Evolutionary conservation across 331 rosid species (phyloP), one percentile per base, ranked within the genome.

Genomic region (Arachis monticola): DNA sequence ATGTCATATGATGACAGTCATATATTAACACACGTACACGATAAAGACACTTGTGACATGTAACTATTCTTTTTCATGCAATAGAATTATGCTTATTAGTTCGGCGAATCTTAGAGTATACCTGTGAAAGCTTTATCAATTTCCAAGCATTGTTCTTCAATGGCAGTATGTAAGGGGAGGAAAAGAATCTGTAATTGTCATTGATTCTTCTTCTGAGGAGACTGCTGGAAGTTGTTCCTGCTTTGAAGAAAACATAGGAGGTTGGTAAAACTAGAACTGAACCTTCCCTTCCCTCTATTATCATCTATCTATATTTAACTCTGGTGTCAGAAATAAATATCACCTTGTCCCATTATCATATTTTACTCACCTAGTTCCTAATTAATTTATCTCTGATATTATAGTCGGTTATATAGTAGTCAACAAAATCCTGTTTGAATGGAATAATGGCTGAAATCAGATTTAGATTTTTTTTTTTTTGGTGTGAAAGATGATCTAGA

Each of bases 121-220:
- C 4, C 40, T 35, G 40, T 35, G 40, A 2, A n/a, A 12, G 27
- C 22, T 53, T 53, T 53, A 4, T 53, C 59, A 53, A 53, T 4
- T 53, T 14, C 59, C 27, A 53, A 13, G 6, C 17, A 53, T 13
- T 53, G 59, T 53, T 13, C n/a, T 13, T 6, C 8, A 53, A 53
- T 53, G 59, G 59, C 59, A 53, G 59, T 53, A 53, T 53, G 9
- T 53, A 53, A 53, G 31, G 59, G 30, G 31, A 53, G 59, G 59
- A 53, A 53, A 27, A 13, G 59, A 53, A 27, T 53, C 8, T 53
- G 7, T 8, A n/a, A 53, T 53, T 53, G 10, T 53, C 59, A 53
- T 53, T 53, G 30, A 53, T 53, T 53, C 59, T 53, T 13, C 17
- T 53, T 27, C n/a, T 5, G 57, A 51, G 57, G 59, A 53, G 9